Evolutionary conservation across 305 asterid species (phyloP), one percentile per base, ranked within the genome.

Genomic region (Fraxinus dipetala): DNA sequence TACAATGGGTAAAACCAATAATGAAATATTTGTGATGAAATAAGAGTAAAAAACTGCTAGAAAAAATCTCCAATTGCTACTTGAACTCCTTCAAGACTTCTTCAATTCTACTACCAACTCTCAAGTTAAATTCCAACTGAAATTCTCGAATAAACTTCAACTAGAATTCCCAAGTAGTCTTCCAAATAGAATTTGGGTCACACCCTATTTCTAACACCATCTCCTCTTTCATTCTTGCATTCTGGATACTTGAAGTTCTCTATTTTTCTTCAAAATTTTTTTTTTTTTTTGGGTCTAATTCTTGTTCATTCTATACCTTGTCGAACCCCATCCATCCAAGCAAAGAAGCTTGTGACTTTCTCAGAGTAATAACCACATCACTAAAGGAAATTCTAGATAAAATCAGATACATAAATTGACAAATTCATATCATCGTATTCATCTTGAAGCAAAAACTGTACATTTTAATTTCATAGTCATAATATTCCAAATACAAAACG

Each of bases 391-490:
- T 32, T 59, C 7, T 35, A 32, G 16, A 2, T 35, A 26, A 10
- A 54, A 6, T 30, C 78, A 63, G 70, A 22, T 26, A 45, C n/a
- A 70, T 22, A 11, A 75, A 80, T 48, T 30, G 72, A 73, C 28
- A 59, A 24, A 77, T 48, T 77, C n/a, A 43, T 14, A 75, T 38
- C 43, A 14, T 72, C 40, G 34, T 40, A 77, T 20, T 10, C 48
- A 77, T 78, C 69, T 18, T n/a, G 76, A 79, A 76, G 56, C 80
- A 78, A 63, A 22, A 77, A 77, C 76, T 30, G 34, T 20, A 82
- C 5, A 54, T 38, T 18, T 75, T 18, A 2, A 80, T 31, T 75
- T 43, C 65, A 75, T 14, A 74, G 34, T 56, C 61, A 40, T 54
- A 83, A 30, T 32, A 83, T 80, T 20, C 78, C 24, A 72, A 28